Evolutionary conservation across 2,329 filamentous ascomycete genomes (phyloP), one percentile per base, ranked within the genome.

Genomic region (Elsinoe australis): DNA sequence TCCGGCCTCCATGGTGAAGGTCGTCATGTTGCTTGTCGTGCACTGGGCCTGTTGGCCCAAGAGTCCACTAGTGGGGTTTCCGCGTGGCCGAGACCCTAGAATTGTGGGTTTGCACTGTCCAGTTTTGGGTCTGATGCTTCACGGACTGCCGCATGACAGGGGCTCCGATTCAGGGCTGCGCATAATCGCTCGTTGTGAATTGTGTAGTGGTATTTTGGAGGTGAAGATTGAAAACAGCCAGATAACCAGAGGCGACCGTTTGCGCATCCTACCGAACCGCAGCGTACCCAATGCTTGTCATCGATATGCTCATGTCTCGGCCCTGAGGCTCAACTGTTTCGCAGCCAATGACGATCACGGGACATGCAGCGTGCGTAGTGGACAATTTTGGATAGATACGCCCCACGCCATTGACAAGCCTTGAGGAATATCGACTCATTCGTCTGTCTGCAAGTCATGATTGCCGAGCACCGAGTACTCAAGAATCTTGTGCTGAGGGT

Each of bases 1-100:
- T 21, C 45, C 45, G 33, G 45, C 32, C 24, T 48, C 45, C 45
- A 48, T 48, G 22, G 41, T 29, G 18, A 44, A 44, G 12, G 26
- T 44, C 7, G 24, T 44, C 39, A 44, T 44, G 39, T 44, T 21
- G 39, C 6, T 6, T 29, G 28, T 14, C 17, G 17, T 9, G 12
- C 18, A 15, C 6, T 12, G 10, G 39, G 24, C 22, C 15, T 10
- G 39, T n/a, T 39, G 17, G 39, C 39, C 14, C 14, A n/a, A 17
- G 17, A 29, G 24, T 21, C 24, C 24, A 24, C 39, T 44, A 44
- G 39, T 26, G 6, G 24, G 26, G 17, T 15, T 12, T 44, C 39
- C 39, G 24, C 24, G 24, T 44, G 39, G 39, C 39, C 39, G 39
- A 44, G 39, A 26, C 22, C 17, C n/a, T 44, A 7, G 26, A 29